Percentiles rank a stretch among this genome's conserved stretches.
phyloP scores from a whole-genome alignment of 2,329 filamentous ascomycete genomes.

The Cladophialophora immunda region DNA sequence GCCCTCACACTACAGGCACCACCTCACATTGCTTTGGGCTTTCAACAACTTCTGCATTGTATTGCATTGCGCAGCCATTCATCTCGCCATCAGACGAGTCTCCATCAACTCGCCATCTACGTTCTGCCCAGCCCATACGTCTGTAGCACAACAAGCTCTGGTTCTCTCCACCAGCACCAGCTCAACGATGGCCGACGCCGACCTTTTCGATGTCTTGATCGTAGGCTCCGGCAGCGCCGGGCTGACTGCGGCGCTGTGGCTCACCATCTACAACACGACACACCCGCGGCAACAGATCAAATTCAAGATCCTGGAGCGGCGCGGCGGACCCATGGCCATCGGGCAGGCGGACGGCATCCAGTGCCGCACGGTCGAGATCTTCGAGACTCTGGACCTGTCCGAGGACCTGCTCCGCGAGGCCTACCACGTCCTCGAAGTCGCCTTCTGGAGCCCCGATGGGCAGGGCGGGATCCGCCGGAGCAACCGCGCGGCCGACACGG shows the following conservation, averaged over 20 bases:
- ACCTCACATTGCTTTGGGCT: background rate
- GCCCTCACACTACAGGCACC: background rate
- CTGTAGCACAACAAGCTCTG: background rate
- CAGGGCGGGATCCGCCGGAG: constrained; percentile 56
- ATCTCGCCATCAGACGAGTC: background rate
- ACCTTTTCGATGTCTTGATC: constrained; percentile 64
- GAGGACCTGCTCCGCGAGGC: constrained; percentile 65
- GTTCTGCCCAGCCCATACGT: background rate
- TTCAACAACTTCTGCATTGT: background rate
- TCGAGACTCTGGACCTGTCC: constrained; percentile 66
- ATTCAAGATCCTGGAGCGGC: constrained; percentile 62
- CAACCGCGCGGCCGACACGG: constrained; percentile 62
- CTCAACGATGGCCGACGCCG: constrained; percentile 3
- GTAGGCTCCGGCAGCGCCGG: constrained; percentile 70
- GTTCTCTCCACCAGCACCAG: constrained; percentile 1
- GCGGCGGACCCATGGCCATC: constrained; percentile 61
- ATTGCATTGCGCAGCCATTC: background rate
- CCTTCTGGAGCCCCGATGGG: constrained; percentile 58
- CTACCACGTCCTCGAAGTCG: constrained; percentile 66
- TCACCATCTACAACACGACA: constrained; percentile 63
- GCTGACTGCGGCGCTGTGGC: constrained; percentile 68
- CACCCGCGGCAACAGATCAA: constrained; percentile 7
- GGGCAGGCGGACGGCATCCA: constrained; percentile 73
- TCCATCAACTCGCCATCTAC: background rate
- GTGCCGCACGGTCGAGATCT: constrained; percentile 68